Conservation (phyloP, 2,329 filamentous ascomycete genomes). For the Fusarium vanettenii region DNA sequence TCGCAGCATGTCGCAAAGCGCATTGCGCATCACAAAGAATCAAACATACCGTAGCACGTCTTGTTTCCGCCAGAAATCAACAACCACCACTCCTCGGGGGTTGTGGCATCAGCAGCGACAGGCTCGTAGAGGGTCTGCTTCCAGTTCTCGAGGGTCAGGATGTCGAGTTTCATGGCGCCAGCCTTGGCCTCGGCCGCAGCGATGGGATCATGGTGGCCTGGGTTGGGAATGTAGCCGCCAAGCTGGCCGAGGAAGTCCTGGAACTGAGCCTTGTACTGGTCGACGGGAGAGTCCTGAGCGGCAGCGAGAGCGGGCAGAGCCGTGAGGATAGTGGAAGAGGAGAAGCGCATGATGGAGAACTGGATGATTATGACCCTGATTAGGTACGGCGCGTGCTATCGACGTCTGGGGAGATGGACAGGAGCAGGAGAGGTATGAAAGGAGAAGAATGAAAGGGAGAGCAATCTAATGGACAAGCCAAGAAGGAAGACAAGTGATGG, state of each 20-base stretch:
- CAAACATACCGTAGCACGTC: slow-evolving; percentile 73
- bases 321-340: slow-evolving; percentile 60
- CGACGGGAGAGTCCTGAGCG: slow-evolving; percentile 63
- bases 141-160: slow-evolving; percentile 77
- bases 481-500: slow-evolving; percentile 28
- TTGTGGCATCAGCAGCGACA: slow-evolving; percentile 67
- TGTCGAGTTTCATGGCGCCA: slow-evolving; percentile 57
- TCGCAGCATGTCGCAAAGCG: not conserved
- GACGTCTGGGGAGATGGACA: slow-evolving; percentile 4
- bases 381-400: slow-evolving; percentile 9
- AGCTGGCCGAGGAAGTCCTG: slow-evolving; percentile 73
- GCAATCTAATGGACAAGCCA: slow-evolving; percentile 8
- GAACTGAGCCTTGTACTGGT: slow-evolving; percentile 72
- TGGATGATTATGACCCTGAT: slow-evolving; percentile 1
- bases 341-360: slow-evolving; percentile 67
- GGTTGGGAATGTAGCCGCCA: slow-evolving; percentile 62
- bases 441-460: slow-evolving; percentile 14
- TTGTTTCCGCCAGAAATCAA: slow-evolving; percentile 81
- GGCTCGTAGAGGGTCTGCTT: slow-evolving; percentile 73
- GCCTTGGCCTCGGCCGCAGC: slow-evolving; percentile 56
- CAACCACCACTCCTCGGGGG: slow-evolving; percentile 81
- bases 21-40: not conserved
- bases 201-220: slow-evolving; percentile 55
- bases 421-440: slow-evolving; percentile 7
- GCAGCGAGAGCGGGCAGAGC: slow-evolving; percentile 67